These are phyloP conservation scores for Mycogone perniciosa DNA, from an alignment of 2,329 filamentous ascomycete species.

Conservation along the genomic window DNA sequence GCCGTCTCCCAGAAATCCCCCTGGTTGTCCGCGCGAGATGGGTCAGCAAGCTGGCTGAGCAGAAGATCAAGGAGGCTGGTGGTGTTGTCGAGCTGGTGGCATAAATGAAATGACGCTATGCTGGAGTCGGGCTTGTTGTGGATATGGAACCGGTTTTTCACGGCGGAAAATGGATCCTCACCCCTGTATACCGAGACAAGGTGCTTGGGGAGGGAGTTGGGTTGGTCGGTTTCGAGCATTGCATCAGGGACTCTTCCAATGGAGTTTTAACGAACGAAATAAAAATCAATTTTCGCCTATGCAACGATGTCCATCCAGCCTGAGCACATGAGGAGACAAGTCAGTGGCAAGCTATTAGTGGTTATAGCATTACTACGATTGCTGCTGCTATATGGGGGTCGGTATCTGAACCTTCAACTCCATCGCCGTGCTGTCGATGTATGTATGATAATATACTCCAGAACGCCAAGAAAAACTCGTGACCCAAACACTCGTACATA, in stretches of 20 bases:
- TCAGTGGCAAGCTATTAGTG: background rate
- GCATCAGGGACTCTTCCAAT: slow-evolving; percentile 35
- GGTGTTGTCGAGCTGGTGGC: slow-evolving; percentile 94
- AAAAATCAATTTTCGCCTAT: slow-evolving; percentile 33
- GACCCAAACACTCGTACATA: slow-evolving; percentile 1
- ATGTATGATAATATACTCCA: slow-evolving; percentile 10
- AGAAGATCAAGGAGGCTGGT: slow-evolving; percentile 98
- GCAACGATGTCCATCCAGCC: slow-evolving; percentile 6
- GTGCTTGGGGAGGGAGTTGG: slow-evolving; percentile 20
- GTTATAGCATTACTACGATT: background rate
- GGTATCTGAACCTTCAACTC: background rate
- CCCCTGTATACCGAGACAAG: slow-evolving; percentile 13
- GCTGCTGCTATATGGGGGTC: background rate
- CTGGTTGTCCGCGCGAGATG: slow-evolving; percentile 92
- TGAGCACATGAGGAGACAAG: slow-evolving; percentile 3
- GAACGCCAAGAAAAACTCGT: slow-evolving; percentile 5
- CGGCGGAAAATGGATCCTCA: slow-evolving; percentile 16
- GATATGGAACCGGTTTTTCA: slow-evolving; percentile 24
- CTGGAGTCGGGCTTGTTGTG: slow-evolving; percentile 26
- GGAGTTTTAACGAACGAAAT: slow-evolving; percentile 37
- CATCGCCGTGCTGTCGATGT: background rate
- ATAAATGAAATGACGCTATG: slow-evolving; percentile 38
- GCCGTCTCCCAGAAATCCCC: slow-evolving; percentile 86
- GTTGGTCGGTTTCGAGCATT: slow-evolving; percentile 37
- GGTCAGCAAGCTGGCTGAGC: slow-evolving; percentile 92